These are phyloP conservation scores for Rhizomucor miehei DNA, from an alignment of 371 early-diverging fungal species.

Conservation along the genomic window DNA sequence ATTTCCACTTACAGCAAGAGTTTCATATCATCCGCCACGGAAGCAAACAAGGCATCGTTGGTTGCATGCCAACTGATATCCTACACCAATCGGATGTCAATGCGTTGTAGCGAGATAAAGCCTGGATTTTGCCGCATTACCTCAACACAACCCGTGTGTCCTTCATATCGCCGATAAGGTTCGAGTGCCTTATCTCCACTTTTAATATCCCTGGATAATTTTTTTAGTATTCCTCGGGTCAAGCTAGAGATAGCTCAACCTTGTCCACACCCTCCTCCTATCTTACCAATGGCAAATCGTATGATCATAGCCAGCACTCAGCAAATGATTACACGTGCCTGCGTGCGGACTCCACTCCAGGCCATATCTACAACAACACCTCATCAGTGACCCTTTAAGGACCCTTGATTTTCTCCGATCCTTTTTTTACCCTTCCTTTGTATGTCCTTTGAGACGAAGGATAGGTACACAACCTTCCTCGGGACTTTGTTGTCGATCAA, in stretches of 20 bases:
- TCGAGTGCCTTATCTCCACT: conserved; percentile 68
- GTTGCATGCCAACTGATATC: conserved; percentile 93
- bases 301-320: conserved; percentile 86
- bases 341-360: conserved; percentile 72
- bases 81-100: conserved; percentile 23
- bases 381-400: not conserved
- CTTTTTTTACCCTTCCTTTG: conserved; percentile 82
- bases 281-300: conserved; percentile 78
- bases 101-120: conserved; percentile 1
- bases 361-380: conserved; percentile 51
- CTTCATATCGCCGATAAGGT: conserved; percentile 72
- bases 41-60: conserved; percentile 84
- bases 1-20: conserved; percentile 71
- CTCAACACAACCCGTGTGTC: conserved; percentile 91
- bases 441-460: conserved; percentile 87
- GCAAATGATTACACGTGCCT: conserved; percentile 61
- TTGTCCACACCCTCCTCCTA: not conserved
- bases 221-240: not conserved
- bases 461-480: conserved; percentile 86
- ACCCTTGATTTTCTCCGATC: not conserved
- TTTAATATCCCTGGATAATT: conserved; percentile 29
- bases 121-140: conserved; percentile 24
- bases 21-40: conserved; percentile 94
- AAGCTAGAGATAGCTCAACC: no score
- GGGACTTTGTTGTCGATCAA: conserved; percentile 95